Evolutionary conservation across 768 basidiomycete genomes (phyloP), one percentile per base, ranked within the genome.

Genomic region (Lactarius tabidus): DNA sequence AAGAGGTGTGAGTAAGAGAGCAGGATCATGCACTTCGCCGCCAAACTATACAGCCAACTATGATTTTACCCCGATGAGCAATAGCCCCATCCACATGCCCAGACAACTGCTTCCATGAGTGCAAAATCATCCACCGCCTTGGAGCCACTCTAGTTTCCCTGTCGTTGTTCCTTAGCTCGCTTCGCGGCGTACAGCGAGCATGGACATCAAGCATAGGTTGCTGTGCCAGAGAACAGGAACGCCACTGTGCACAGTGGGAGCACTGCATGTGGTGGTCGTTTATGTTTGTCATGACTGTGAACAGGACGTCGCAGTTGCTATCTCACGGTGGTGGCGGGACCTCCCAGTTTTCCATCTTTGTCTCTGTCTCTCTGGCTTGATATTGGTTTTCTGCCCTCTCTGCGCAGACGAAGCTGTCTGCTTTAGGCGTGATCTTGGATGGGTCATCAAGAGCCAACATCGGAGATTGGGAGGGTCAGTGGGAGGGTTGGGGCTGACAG

Each of bases 151-250:
- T 28, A 71, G 78, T 70, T 98, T 95, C 70, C 94, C 96, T 35
- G 82, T 80, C 74, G 76, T 75, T 93, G 90, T 57, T 87, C 81
- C 6, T 83, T 87, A 26, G 59, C 59, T 28, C 56, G 59, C 35
- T 36, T 36, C 1, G 39, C 65, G 65, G 1, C 56, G 48, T 0
- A 56, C 48, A 2, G 60, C 38, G 26, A 98, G 77, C 29, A 80
- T 74, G 3, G 89, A 79, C 92, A 96, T 94, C 8, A 75, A 78
- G 0, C 92, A 84, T 0, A 95, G 95, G 74, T 97, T 92, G 0
- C 87, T 86, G 72, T 98, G 93, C 95, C 95, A 0, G 90, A 91
- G 72, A 97, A 87, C 43, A 98, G 79, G 60, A 98, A 76, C 26
- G 98, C 74, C 0, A 93, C 94, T 0, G 95, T 93, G 26, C 87